Evolutionary conservation across 257 asterid genomes (phyloP), one percentile per base, ranked within the genome.

Genomic region (Solanum pinnatisectum): DNA sequence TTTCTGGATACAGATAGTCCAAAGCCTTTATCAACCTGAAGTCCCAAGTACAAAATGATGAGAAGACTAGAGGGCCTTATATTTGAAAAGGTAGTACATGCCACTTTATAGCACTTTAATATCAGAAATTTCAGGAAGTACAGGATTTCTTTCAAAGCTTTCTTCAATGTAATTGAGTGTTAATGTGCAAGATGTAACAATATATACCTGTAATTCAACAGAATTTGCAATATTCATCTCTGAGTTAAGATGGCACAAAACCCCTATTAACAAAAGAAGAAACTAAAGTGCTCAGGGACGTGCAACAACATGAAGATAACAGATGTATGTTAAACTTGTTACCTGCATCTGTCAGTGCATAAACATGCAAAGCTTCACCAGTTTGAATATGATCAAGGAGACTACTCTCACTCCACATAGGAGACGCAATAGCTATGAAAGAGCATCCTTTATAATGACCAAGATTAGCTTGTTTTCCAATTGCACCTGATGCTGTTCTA

Each of bases 331-430:
- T 44, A 44, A 79, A 79, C 39, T 42, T 78, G 84, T 14, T 25
- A 89, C 98, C 96, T 94, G 91, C 87, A 56, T 91, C 94, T 35
- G 96, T 94, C 88, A 93, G 89, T 76, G 95, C 96, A 92, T 94
- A 95, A 82, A 91, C 88, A 85, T 91, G 91, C n/a, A 87, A 88
- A 82, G 86, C 90, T 89, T 91, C 90, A 87, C 83, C 89, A 81
- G 86, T 91, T 87, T 85, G 92, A 88, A 40, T 77, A 83, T 86
- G 87, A 71, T 88, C 89, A 36, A 30, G 68, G 59, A 76, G 88
- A 79, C 84, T 83, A 73, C 68, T 83, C 27, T 91, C 49, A 85
- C 42, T 82, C 90, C 87, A 74, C 32, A 67, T 44, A 77, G 90
- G 86, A 85, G 92, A 89, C 84, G 94, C 32, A 91, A 93, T 92